Percentiles rank a stretch among this genome's conserved stretches.
phyloP scores from a whole-genome alignment of 139 green algal genomes.

The Asterochloris sp. region DNA sequence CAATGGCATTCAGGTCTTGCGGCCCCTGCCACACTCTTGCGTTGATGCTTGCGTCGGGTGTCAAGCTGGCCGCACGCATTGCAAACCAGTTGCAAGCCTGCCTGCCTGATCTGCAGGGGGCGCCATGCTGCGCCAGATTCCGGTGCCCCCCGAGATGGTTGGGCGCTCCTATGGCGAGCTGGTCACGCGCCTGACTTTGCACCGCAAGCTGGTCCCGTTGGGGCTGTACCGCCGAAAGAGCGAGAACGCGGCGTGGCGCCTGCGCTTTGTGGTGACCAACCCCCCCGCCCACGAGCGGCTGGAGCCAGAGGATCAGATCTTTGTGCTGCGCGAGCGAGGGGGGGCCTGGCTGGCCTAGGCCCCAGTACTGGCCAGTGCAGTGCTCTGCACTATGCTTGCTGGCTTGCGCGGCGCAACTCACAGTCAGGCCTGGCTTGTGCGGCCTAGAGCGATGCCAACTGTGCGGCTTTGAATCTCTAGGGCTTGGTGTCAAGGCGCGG shows the following conservation, averaged over 20 bases:
- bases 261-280: conserved; percentile 64
- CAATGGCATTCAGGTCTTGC: too few relatives aligned
- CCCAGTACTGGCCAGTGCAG: too few relatives aligned
- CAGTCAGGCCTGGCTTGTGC: too few relatives aligned
- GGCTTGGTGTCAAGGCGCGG: too few relatives aligned
- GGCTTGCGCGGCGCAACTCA: too few relatives aligned
- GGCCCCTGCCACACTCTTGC: too few relatives aligned
- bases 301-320: conserved; percentile 54
- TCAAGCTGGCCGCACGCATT: too few relatives aligned
- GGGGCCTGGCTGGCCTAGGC: not conserved
- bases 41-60: too few relatives aligned
- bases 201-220: conserved; percentile 43
- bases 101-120: conserved; percentile 24
- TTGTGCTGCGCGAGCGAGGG: conserved; percentile 52
- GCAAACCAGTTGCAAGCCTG: too few relatives aligned
- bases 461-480: too few relatives aligned
- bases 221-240: conserved; percentile 63
- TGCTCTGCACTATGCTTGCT: too few relatives aligned
- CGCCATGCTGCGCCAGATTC: conserved; percentile 51
- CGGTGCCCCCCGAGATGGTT: conserved; percentile 35
- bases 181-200: conserved; percentile 37
- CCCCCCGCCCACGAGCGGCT: conserved; percentile 38
- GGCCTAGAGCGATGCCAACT: too few relatives aligned
- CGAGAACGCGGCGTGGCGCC: conserved; percentile 63
- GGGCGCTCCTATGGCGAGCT: conserved; percentile 64